Base-by-base conservation (phyloP, 345 rosid species). In the Linum tenue region DNA sequence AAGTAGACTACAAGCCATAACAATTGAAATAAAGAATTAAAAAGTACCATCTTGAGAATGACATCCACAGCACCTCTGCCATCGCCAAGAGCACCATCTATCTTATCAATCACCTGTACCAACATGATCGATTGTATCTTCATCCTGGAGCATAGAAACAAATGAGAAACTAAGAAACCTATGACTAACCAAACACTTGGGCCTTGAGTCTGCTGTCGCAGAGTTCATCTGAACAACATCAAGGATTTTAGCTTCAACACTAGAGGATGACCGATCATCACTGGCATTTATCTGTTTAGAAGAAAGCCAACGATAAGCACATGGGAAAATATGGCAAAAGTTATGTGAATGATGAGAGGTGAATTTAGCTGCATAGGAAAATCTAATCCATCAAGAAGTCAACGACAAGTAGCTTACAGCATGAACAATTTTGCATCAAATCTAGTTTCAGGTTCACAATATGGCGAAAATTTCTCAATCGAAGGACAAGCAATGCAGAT, bases 51-150 rank as follows among this genome's bases (percentile, higher is more conserved):
- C 77, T 88, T 94, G 58, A 90, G 67, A 67, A 94, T 80, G 78
- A 85, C 96, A 59, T 94, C 99, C 64, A 90, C 90, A 35, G 97
- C 99, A 75, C 99, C 99, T 83, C 85, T 94, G 64, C 96, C 99
- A 73, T 94, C 97, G n/a, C 90, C 85, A 71, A 84, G 99, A 76
- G 96, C 90, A 74, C 99, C 99, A 77, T 94, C 99, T 78, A 90
- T 94, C 88, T 94, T 97, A 82, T 94, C 99, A 76, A 94, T 88
- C 58, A 94, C 92, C 99, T 94, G 74, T 48, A 73, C 22, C 76
- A 67, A 44, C 51, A 44, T 57, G n/a, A 15, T 16, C 9, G 35
- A 57, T 36, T 44, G 51, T 8, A 44, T 44, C 51, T 44, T 44
- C 51, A 44, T 44, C 51, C 51, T 44, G 51, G 51, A 44, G 12